Conservation (phyloP, 106 monocot genomes). For the Dendrobium huoshanense region DNA sequence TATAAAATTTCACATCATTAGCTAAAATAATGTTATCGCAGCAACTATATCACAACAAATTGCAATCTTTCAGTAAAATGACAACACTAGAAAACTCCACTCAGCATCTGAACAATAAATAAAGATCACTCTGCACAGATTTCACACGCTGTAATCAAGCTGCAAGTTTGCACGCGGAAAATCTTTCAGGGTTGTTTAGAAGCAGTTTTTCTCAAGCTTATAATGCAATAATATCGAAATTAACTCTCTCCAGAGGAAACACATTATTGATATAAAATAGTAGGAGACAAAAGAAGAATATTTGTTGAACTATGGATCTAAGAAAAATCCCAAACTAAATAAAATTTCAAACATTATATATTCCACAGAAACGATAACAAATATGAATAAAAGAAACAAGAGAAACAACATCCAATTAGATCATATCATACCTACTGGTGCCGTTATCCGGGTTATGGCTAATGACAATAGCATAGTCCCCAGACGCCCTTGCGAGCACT, state of each 20-base stretch:
- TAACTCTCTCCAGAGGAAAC: neutral
- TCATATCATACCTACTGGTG: conserved; percentile 25
- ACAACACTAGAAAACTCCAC: neutral
- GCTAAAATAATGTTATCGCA: too few relatives aligned
- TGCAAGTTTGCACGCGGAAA: neutral
- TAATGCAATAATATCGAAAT: neutral
- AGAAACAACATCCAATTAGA: neutral
- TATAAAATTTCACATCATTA: too few relatives aligned
- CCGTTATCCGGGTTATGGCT: conserved; percentile 48
- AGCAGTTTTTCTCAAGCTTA: neutral
- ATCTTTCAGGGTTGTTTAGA: neutral
- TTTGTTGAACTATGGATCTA: neutral
- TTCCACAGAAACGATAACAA: neutral
- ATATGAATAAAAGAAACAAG: neutral
- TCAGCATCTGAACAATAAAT: neutral
- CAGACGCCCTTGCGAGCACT: conserved; percentile 32
- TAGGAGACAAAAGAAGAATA: neutral
- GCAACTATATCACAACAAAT: neutral
- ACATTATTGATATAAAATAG: neutral
- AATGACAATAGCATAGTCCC: conserved; percentile 51
- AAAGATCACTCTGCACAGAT: neutral
- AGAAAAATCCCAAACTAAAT: neutral
- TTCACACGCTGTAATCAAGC: neutral
- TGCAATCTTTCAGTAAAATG: neutral
- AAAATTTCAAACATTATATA: too few relatives aligned